Percentiles rank a stretch among this genome's conserved stretches.
phyloP scores from a whole-genome alignment of 2,329 filamentous ascomycete genomes.

The Alternaria ethzedia region DNA sequence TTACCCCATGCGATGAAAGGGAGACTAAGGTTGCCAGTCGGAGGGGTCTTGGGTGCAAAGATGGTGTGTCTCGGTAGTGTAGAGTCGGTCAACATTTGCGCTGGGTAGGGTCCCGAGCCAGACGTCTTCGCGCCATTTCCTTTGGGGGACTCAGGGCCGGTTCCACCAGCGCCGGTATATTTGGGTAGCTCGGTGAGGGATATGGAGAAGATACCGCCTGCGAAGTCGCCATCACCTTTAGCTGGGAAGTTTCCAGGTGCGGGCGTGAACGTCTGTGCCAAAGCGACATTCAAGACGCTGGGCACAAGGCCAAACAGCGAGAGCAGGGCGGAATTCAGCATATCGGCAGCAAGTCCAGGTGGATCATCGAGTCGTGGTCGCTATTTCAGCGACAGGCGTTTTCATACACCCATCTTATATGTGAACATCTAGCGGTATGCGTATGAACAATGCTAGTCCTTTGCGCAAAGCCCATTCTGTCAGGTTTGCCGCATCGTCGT shows the following conservation, averaged over 20 bases:
- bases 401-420: not conserved
- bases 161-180: constrained; percentile 16
- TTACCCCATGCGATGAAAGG: constrained; percentile 31
- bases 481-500: not conserved
- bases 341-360: not conserved
- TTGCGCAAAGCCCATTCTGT: not conserved
- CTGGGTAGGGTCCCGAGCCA: constrained; percentile 29
- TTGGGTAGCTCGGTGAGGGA: constrained; percentile 22
- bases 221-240: constrained; percentile 28
- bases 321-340: constrained; percentile 6
- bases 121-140: constrained; percentile 19
- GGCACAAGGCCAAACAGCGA: constrained; percentile 3
- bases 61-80: constrained; percentile 23
- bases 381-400: not conserved
- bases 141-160: constrained; percentile 13
- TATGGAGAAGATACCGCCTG: constrained; percentile 30
- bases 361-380: not conserved
- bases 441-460: not conserved
- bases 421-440: not conserved
- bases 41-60: constrained; percentile 21
- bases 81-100: constrained; percentile 22
- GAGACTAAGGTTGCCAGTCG: constrained; percentile 19
- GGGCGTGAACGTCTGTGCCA: constrained; percentile 18
- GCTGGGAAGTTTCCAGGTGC: constrained; percentile 23
- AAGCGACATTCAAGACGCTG: not conserved